Base-by-base conservation (phyloP, 2,329 filamentous ascomycete genomes). In the Nothopassalora personata region DNA sequence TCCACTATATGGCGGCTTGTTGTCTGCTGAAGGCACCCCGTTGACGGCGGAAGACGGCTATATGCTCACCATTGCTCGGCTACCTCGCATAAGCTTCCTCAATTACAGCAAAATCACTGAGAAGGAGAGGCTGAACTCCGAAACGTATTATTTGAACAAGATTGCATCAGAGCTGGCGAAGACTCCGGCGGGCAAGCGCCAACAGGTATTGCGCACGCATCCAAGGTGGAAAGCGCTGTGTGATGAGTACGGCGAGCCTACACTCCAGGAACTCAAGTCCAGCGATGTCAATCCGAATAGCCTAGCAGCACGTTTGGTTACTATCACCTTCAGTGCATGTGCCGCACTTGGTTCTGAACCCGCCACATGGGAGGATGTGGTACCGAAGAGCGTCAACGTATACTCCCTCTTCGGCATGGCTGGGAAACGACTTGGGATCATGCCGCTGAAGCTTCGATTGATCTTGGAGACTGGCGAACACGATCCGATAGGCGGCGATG, bases 381-480 rank as follows among this genome's bases (percentile, higher is more conserved):
- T 97, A 0, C 92, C 93, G 0, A 88, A 84, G 68, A 85, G 86
- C 0, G 87, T 89, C 68, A 88, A 92, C 66, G 84, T 92, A 5
- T 97, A 97, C 68, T 82, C 86, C 3, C 83, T 96, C 15, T 89
- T 94, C 70, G 89, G 90, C 0, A 79, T 95, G 8, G 87, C 90
- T 0, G 88, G 86, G 0, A 86, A 83, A 64, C 72, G 87, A n/a
- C 90, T 95, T 68, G 79, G 75, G 0, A 66, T 89, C 10, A 75
- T 80, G 50, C 88, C 91, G 0, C 78, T 90, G 62, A 75, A 76
- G 46, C 76, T 93, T 60, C 81, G 80, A 45, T 73, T 97, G 52
- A 77, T 94, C 0, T 96, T 90, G 88, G 91, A 96, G 76, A 96
- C 91, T 8, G 90, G 90, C 19, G 92, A 97, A 73, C 90, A 88